These are phyloP conservation scores for Boeremia exigua DNA, from an alignment of 2,329 filamentous ascomycete genomes.

Conservation along the genomic window DNA sequence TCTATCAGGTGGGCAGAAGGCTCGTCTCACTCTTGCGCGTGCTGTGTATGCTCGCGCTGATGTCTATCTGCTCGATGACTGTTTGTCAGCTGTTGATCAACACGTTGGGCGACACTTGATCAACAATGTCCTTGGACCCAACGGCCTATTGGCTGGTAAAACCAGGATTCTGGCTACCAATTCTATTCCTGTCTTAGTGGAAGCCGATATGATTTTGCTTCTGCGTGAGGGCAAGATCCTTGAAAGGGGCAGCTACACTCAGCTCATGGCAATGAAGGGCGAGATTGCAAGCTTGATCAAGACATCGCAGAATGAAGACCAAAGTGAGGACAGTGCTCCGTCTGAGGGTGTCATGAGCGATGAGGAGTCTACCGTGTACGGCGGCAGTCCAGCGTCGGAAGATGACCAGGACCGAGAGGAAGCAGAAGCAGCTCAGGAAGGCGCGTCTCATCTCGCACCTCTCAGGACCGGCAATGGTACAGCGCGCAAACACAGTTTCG, in stretches of 20 bases:
- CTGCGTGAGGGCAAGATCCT: slow-evolving; percentile 81
- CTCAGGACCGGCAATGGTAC: slow-evolving; percentile 68
- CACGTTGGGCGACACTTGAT: slow-evolving; percentile 96
- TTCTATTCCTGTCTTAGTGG: slow-evolving; percentile 86
- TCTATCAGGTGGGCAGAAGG: slow-evolving; percentile 93
- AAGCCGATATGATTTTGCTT: slow-evolving; percentile 87
- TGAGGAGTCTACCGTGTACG: slow-evolving; percentile 68
- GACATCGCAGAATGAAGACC: slow-evolving; percentile 67
- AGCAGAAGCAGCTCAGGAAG: slow-evolving; percentile 69
- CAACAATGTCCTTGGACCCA: slow-evolving; percentile 86
- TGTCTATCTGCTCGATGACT: slow-evolving; percentile 92
- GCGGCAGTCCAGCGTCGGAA: slow-evolving; percentile 56
- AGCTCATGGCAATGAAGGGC: slow-evolving; percentile 92
- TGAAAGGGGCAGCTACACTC: slow-evolving; percentile 88
- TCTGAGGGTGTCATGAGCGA: slow-evolving; percentile 67
- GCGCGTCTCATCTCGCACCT: slow-evolving; percentile 71
- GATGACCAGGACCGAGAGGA: slow-evolving; percentile 60
- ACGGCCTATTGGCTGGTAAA: slow-evolving; percentile 81
- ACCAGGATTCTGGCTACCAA: slow-evolving; percentile 95
- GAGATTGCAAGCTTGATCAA: slow-evolving; percentile 84
- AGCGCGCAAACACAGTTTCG: slow-evolving; percentile 70
- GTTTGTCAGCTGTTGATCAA: slow-evolving; percentile 95
- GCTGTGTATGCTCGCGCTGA: slow-evolving; percentile 98
- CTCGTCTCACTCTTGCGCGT: slow-evolving; percentile 86
- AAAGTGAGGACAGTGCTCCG: slow-evolving; percentile 53